phyloP scores from a whole-genome alignment of 768 basidiomycete genomes.

The Lactarius indigo region DNA sequence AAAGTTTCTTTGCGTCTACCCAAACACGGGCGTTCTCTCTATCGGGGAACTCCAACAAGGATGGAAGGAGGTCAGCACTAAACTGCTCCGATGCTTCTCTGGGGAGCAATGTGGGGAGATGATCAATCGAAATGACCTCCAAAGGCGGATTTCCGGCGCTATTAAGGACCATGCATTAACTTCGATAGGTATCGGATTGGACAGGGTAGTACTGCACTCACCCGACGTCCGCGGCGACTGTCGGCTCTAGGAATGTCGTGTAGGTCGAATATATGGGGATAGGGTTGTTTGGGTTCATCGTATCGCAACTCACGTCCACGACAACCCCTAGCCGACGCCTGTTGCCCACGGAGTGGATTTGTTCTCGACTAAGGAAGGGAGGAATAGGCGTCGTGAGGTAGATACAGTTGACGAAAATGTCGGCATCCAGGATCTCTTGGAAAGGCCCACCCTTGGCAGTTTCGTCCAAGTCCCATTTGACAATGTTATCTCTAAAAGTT shows the following conservation, averaged over 20 bases:
- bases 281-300: slow-evolving; percentile 97
- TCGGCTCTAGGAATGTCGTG: slow-evolving; percentile 90
- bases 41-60: slow-evolving; percentile 72
- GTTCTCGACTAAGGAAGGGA: slow-evolving; percentile 70
- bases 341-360: slow-evolving; percentile 68
- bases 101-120: slow-evolving; percentile 91
- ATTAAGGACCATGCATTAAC: slow-evolving; percentile 25
- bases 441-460: slow-evolving; percentile 97
- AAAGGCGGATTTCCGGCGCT: slow-evolving; percentile 65
- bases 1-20: slow-evolving; percentile 83
- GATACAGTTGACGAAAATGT: slow-evolving; percentile 99
- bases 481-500: slow-evolving; percentile 70
- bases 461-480: slow-evolving; percentile 98
- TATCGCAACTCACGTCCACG: slow-evolving; percentile 98
- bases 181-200: background rate
- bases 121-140: slow-evolving; percentile 93
- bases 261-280: slow-evolving; percentile 93
- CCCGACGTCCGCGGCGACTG: slow-evolving; percentile 81
- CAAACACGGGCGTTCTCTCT: slow-evolving; percentile 71
- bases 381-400: slow-evolving; percentile 87
- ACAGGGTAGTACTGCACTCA: slow-evolving; percentile 38
- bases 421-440: slow-evolving; percentile 90
- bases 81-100: slow-evolving; percentile 98
- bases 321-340: slow-evolving; percentile 70
- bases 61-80: slow-evolving; percentile 80